These are phyloP conservation scores for Blastocladiella britannica DNA, from an alignment of 192 early-diverging fungal genomes.

Conservation along the genomic window DNA sequence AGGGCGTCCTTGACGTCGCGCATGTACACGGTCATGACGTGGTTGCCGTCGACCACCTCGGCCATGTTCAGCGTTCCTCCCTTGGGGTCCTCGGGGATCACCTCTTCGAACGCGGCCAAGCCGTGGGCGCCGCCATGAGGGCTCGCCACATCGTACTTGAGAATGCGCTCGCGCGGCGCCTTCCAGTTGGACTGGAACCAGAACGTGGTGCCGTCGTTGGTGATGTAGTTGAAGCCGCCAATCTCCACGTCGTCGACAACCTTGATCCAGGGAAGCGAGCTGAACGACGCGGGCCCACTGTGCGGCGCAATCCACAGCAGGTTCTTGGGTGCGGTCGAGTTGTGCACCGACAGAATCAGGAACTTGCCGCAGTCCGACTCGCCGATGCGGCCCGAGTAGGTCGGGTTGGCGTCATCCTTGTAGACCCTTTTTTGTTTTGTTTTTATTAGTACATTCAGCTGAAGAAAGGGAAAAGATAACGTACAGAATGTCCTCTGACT, in stretches of 20 bases:
- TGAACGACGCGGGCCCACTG: conserved; percentile 4
- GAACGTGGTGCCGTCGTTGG: conserved; percentile 34
- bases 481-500: conserved; percentile 35
- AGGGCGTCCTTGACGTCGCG: conserved; percentile 36
- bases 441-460: too few relatives aligned
- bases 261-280: conserved; percentile 14
- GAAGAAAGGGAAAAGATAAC: too few relatives aligned
- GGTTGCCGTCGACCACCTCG: conserved; percentile 25
- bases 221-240: conserved; percentile 20
- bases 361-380: conserved; percentile 37
- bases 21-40: conserved; percentile 34
- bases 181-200: conserved; percentile 37
- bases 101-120: conserved; percentile 25
- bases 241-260: conserved; percentile 30
- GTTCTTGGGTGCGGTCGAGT: conserved; percentile 22
- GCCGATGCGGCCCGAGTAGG: conserved; percentile 7
- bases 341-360: conserved; percentile 22
- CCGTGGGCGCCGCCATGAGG: conserved; percentile 18
- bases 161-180: conserved; percentile 35
- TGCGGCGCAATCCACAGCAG: conserved; percentile 18
- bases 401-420: conserved; percentile 24
- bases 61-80: conserved; percentile 21
- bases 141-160: conserved; percentile 34
- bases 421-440: too few relatives aligned
- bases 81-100: conserved; percentile 27